Evolutionary conservation across 176 grass and related monocot species (phyloP).

Genomic region (Carex myosuroides): DNA sequence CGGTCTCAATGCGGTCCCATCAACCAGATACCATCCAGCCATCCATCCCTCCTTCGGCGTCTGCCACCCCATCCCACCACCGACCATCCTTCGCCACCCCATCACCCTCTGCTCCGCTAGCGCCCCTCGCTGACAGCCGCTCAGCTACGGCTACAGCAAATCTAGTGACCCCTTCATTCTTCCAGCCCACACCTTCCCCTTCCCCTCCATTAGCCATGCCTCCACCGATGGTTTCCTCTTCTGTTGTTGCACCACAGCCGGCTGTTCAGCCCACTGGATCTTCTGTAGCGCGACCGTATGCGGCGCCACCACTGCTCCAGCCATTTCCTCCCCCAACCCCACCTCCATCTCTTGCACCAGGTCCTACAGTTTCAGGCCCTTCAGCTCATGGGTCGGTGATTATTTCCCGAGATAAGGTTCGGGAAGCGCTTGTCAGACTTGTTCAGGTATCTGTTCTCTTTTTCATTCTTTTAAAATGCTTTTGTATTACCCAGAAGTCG

Average conservation of each 20-base stretch:
- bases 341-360: conserved; percentile 48
- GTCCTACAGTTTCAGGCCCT: conserved; percentile 17
- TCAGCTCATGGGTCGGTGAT: conserved; percentile 15
- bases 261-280: conserved; percentile 20
- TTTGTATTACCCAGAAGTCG: not conserved
- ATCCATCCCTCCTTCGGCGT: conserved; percentile 31
- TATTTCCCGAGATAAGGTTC: conserved; percentile 74
- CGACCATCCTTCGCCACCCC: conserved; percentile 26
- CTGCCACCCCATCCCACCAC: conserved; percentile 32
- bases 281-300: conserved; percentile 28
- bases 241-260: conserved; percentile 34
- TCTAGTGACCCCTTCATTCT: conserved; percentile 65
- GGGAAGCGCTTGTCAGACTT: conserved; percentile 56
- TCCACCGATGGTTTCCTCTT: conserved; percentile 27
- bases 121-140: conserved; percentile 32
- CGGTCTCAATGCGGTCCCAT: conserved; percentile 30
- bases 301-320: conserved; percentile 51
- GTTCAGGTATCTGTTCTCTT: conserved; percentile 41
- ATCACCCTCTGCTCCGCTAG: conserved; percentile 42
- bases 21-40: conserved; percentile 18
- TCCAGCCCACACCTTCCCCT: conserved; percentile 40
- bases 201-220: conserved; percentile 33
- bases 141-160: conserved; percentile 31
- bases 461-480: not conserved
- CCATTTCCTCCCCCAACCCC: conserved; percentile 63